Evolutionary conservation across 257 asterid species (phyloP), one percentile per base, ranked within the genome.

Genomic region (Coffea canephora): DNA sequence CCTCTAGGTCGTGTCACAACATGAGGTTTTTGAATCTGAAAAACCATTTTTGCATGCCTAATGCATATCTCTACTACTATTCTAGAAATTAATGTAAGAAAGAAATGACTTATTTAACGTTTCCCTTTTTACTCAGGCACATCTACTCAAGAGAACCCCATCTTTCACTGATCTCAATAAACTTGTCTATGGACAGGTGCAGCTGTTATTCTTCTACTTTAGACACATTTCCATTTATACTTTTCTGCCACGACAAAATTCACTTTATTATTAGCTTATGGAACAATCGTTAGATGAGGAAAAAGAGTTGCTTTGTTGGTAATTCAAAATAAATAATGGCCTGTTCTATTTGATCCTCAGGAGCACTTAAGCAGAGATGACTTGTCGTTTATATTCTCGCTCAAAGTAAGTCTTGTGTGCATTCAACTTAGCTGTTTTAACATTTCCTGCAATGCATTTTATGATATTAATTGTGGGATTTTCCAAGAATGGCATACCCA

Each of bases 111-210:
- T 46, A 81, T 39, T 64, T 13, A 57, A 49, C 21, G 16, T 55
- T 77, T 46, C 7, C 23, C 81, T 45, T 50, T 81, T 72, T 83
- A 77, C 82, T 76, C 88, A 94, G 98, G 97, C 97, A 59, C 95
- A 87, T 65, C 79, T 91, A 57, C 83, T 91, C 83, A 95, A 91
- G 88, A 92, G 90, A 89, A 90, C 97, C 9, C 97, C 98, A 64
- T 94, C 98, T 76, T 80, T 90, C 78, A 94, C 92, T 85, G 97
- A 93, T 83, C 85, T 94, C 86, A 94, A 94, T 83, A 90, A 87
- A 77, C 89, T 94, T 84, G 93, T 93, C 62, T 93, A 91, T 79
- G 99, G 99, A 79, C 99, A 95, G 98, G 98, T 95, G 84, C 8
- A 34, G 8, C 7, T 3, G 25, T 69, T 74, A 21, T n/a, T 74